These are phyloP conservation scores for Astrothelium macrocarpum DNA, from an alignment of 495 filamentous ascomycete genomes.

Conservation along the genomic window DNA sequence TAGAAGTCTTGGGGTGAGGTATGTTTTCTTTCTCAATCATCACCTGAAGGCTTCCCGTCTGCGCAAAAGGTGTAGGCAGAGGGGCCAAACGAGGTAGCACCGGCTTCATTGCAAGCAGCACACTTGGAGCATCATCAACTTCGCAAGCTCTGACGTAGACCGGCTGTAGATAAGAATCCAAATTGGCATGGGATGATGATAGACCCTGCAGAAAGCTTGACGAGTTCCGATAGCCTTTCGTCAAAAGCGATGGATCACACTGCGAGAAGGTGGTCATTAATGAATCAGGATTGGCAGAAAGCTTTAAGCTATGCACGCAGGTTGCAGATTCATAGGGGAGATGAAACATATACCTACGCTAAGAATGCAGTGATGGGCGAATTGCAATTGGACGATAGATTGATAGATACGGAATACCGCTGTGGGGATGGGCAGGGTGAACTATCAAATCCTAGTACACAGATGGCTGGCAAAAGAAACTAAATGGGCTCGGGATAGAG, in stretches of 20 bases:
- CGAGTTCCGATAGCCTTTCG: neutral
- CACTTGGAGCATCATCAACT: no score
- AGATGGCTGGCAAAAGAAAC: neutral
- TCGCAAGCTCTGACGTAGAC: constrained; percentile 7
- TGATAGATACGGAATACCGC: neutral
- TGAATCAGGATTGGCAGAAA: neutral
- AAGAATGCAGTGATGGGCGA: neutral
- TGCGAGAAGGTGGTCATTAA: neutral
- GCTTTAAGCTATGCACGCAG: neutral
- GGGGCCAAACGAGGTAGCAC: neutral
- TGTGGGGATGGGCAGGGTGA: neutral
- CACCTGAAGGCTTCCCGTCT: neutral
- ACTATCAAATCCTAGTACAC: neutral
- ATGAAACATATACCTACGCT: constrained; percentile 1
- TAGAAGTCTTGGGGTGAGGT: constrained; percentile 16
- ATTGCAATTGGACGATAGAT: neutral
- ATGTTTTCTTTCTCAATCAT: constrained; percentile 1
- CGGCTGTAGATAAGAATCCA: neutral
- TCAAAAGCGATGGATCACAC: neutral
- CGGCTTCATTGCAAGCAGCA: neutral
- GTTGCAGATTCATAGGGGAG: neutral
- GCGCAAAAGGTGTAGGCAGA: neutral
- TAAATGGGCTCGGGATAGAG: neutral
- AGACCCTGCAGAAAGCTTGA: neutral
- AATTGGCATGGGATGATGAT: neutral